Base-by-base conservation (phyloP, 805 yeast species). In the Yarrowia porcina region DNA sequence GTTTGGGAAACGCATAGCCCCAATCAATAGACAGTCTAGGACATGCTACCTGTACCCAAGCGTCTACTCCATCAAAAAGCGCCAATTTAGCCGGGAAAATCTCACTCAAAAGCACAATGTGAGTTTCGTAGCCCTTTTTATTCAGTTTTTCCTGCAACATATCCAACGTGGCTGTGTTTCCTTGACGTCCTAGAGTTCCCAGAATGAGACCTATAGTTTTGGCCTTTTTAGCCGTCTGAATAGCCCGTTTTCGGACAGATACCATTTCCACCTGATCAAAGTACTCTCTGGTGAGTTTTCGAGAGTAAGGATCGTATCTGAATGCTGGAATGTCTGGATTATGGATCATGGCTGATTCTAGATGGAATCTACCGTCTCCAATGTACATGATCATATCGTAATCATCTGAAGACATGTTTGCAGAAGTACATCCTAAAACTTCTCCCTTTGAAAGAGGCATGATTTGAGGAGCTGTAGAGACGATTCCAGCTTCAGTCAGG, bases 1-100 rank as follows among this genome's bases (percentile, higher is more conserved):
- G 99, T 70, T 88, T 89, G 64, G 85, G 85, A 71, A 94, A 94
- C 0, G 99, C 99, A 73, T 94, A 94, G 0, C 99, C 99, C 99
- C 99, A 94, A 73, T 94, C 99, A 42, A 94, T 93, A 1, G 97
- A 90, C 49, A 94, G 77, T 69, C 99, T 80, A 0, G 99, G 99
- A 72, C 99, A 94, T 0, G 99, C 99, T 2, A 94, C 96, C 74
- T 94, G 99, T 13, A 94, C 89, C 80, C 94, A 94, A 1, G 92
- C 96, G 74, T 94, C 99, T 17, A 93, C 83, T 69, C 90, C 94
- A 69, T 90, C 92, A 74, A 94, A 94, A 86, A 89, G 87, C 11
- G 97, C 87, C 36, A 94, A 77, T 69, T 94, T 94, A 60, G 85
- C 88, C 0, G 99, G 99, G 75, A 94, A 92, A 18, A 94, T 90